These are phyloP conservation scores for Cytospora mali DNA, from an alignment of 2,329 filamentous ascomycete genomes.

Conservation along the genomic window DNA sequence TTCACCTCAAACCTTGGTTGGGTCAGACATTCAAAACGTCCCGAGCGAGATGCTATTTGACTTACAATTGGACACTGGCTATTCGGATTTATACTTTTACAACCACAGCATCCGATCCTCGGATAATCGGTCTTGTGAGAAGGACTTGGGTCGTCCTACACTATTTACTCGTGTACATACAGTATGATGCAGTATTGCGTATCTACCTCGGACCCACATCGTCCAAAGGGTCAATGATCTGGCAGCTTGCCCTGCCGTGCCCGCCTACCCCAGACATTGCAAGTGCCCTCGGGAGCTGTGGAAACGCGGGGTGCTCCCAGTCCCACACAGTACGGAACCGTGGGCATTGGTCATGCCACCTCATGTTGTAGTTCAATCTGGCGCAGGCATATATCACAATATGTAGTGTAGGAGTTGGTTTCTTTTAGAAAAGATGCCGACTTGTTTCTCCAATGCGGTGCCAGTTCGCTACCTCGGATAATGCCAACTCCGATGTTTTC, in stretches of 20 bases:
- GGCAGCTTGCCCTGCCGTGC: constrained; percentile 3
- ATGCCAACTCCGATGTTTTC: background rate
- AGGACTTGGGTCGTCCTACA: background rate
- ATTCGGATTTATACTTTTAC: too few relatives aligned
- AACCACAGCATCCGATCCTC: background rate
- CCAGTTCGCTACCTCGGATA: background rate
- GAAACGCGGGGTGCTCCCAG: constrained; percentile 17
- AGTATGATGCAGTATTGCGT: background rate
- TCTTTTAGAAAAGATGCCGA: background rate
- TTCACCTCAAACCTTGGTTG: background rate
- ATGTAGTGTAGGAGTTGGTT: too few relatives aligned
- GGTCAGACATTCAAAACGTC: background rate
- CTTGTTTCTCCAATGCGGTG: background rate
- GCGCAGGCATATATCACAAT: background rate
- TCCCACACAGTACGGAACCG: constrained; percentile 9
- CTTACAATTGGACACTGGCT: background rate
- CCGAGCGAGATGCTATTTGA: background rate
- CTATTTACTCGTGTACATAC: too few relatives aligned
- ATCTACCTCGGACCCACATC: background rate
- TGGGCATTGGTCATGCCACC: constrained; percentile 1
- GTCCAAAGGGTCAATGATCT: background rate
- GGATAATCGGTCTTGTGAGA: background rate
- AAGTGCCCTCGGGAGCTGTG: constrained; percentile 14
- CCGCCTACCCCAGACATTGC: constrained; percentile 7
- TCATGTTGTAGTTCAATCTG: background rate